A percentile compares a stretch with the other conserved stretches of the same genome.
Evolutionary conservation across 2,329 filamentous ascomycete genomes (phyloP).

Genomic region (Fusarium mangiferae): DNA sequence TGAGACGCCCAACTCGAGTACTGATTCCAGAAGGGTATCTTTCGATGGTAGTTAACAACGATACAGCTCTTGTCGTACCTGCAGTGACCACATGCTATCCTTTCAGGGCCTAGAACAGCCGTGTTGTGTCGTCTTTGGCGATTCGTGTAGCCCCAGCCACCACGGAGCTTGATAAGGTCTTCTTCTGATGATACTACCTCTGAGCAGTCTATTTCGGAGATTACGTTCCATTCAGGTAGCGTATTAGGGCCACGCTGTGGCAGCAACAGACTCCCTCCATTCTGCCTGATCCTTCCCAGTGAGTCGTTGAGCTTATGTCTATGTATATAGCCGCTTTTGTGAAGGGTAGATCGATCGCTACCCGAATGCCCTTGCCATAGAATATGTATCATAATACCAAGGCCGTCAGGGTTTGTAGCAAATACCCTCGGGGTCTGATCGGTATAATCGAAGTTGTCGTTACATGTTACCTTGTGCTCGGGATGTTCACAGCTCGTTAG

Average conservation of each 20-base stretch:
- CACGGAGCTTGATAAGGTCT: not conserved
- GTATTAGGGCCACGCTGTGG: not conserved
- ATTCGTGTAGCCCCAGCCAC: not conserved
- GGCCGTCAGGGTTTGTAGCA: not conserved
- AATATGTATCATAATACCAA: not conserved
- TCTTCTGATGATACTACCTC: not conserved
- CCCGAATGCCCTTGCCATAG: not conserved
- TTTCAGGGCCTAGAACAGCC: not conserved
- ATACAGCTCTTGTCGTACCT: not conserved
- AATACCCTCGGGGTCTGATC: not conserved
- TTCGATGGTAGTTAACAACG: not conserved
- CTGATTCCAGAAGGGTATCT: not conserved
- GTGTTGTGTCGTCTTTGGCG: not conserved
- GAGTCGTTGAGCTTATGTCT: not conserved
- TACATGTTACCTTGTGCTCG: not conserved
- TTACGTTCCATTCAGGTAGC: rapidly evolving
- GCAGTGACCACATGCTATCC: not conserved
- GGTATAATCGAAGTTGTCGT: not conserved
- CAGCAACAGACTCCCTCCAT: not conserved
- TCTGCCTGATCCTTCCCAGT: not conserved
- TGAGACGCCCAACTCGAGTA: not conserved
- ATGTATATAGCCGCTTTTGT: not conserved
- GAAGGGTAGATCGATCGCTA: not conserved
- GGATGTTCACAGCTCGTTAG: not conserved
- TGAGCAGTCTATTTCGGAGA: not conserved